Evolutionary conservation across 148 eudicot species (phyloP), one percentile per base, ranked within the genome.

Genomic region (Pouteria glomerata): DNA sequence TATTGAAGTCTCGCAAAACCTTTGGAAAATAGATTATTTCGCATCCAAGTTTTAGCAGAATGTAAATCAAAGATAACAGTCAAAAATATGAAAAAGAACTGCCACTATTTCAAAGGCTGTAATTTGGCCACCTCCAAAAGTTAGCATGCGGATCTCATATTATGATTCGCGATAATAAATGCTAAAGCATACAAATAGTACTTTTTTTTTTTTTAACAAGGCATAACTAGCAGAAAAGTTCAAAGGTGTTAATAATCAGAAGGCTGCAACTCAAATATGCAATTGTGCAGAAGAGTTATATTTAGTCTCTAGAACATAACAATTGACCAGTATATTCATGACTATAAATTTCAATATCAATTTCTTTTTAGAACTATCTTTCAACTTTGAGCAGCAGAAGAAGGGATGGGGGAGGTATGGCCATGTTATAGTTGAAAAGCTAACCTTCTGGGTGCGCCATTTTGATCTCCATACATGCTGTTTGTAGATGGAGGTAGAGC

Each of bases 381-480:
- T 51, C 19, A 51, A 44, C 1, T 12, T 47, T 53, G 24, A 66
- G 59, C 37, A 29, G 33, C 35, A 66, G 2, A 16, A 10, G 27
- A 24, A 39, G 44, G 10, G 10, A 39, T 4, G 44, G 7, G 7
- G 10, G 44, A 39, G 10, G 7, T 10, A 39, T 0, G 10, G 10
- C 44, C 0, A 39, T 4, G 2, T 30, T 35, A 53, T 0, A 31
- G 14, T 27, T 24, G 12, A 59, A 44, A 52, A 26, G 57, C 70
- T 27, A 70, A 79, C 82, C 82, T 79, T 70, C 72, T 74, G n/a
- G 75, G 78, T 47, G 78, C 82, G 41, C 72, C 72, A 74, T 23
- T 74, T 57, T 70, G 78, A 70, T 45, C 66, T 18, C 74, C 71
- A 69, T 30, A 78, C 44, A 64, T 26, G 56, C 41, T 48, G 61